These are phyloP conservation scores for Pleurotus ostreatus DNA, from an alignment of 768 basidiomycete species.

Conservation along the genomic window DNA sequence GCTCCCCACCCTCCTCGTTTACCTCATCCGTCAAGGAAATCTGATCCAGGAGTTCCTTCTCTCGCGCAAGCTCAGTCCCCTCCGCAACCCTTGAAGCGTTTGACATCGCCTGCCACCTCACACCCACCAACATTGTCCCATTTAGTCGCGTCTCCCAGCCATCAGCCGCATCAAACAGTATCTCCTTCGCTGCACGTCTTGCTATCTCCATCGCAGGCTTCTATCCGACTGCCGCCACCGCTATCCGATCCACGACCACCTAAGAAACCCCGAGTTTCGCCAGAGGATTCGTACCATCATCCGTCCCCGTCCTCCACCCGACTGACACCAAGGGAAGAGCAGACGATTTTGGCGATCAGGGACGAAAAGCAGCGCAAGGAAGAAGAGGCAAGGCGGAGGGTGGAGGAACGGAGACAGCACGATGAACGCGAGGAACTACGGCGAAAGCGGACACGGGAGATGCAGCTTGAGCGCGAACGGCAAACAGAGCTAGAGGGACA, in stretches of 20 bases:
- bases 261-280: constrained; percentile 5
- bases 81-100: neutral
- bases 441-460: neutral
- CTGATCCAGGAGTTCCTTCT: neutral
- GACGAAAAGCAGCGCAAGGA: neutral
- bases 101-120: neutral
- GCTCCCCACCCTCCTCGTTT: neutral
- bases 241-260: constrained; percentile 2
- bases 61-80: neutral
- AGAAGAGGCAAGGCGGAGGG: neutral
- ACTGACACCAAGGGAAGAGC: neutral
- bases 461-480: constrained; percentile 4
- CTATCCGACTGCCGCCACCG: constrained; percentile 5
- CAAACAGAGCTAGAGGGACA: neutral
- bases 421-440: neutral
- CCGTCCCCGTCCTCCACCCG: neutral
- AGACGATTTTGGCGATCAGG: neutral
- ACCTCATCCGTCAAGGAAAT: constrained; percentile 1
- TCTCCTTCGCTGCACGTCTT: constrained; percentile 4
- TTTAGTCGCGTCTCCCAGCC: neutral
- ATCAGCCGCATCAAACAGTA: constrained; percentile 1
- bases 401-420: neutral
- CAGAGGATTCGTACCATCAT: neutral
- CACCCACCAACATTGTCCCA: neutral
- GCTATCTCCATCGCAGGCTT: constrained; percentile 4